Evolutionary conservation across 441 rosid genomes (phyloP), one percentile per base, ranked within the genome.

Genomic region (Pelargonium australe): DNA sequence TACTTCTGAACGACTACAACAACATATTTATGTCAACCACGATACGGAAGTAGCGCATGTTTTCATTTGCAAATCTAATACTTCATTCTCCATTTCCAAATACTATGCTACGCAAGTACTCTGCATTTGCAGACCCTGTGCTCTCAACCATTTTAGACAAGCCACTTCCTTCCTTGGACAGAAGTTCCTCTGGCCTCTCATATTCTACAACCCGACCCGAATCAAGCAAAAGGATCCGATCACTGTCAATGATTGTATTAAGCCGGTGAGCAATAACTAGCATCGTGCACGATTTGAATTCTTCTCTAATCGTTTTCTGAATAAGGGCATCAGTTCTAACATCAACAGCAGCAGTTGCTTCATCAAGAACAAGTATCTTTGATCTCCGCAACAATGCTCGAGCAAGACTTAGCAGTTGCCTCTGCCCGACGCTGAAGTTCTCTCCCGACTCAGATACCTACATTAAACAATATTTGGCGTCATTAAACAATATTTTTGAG

Each of bases 341-440:
- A 72, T 92, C 98, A 58, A 92, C 98, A 57, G 98, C 95, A 23
- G 97, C 97, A 75, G 98, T 92, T 70, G 98, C 98, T 84, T 92
- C 98, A 78, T 92, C 98, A 47, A 92, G 98, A 51, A 92, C 94
- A 72, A 92, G 98, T 76, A 92, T 90, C 89, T 92, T 90, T n/a
- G 98, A 87, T 78, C 97, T 85, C 67, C 97, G 87, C 70, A 92
- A 75, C 73, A 92, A 78, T 53, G 98, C 98, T 65, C 98, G 92
- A 60, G 98, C 87, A 79, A 92, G 98, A 83, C 98, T 90, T 69
- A 92, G 57, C 68, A 92, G 77, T 75, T 92, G 98, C 81, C 98
- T 85, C 81, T 90, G 98, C 45, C 97, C 98, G 5, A 89, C 98
- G 60, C 98, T 92, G 76, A 92, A 92, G 72, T 92, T 92, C 77